Percentiles rank a stretch among this genome's conserved stretches.
These are phyloP conservation scores for Gliomastix tumulicola DNA, from an alignment of 2,329 filamentous ascomycete genomes.

Conservation along the genomic window DNA sequence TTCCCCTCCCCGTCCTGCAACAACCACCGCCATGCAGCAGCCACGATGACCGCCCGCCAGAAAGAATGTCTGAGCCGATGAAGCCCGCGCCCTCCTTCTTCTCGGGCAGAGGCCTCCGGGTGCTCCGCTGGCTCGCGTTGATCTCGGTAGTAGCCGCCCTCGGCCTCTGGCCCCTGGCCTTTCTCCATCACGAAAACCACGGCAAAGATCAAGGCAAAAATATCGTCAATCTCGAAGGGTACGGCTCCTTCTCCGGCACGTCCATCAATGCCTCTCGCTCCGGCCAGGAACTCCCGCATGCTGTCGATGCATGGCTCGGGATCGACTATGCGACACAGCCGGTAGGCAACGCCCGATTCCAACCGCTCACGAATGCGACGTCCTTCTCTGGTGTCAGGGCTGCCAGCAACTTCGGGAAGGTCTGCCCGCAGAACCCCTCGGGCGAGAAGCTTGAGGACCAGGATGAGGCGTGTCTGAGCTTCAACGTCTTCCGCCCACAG, in stretches of 20 bases:
- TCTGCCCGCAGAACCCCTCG: constrained; percentile 30
- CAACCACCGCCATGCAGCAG: too few relatives aligned
- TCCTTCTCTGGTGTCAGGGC: constrained; percentile 29
- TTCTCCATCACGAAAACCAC: too few relatives aligned
- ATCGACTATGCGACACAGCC: constrained; percentile 37
- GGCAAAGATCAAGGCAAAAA: too few relatives aligned
- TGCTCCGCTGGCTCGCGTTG: too few relatives aligned
- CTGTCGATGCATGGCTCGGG: constrained; percentile 39
- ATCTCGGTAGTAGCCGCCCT: too few relatives aligned
- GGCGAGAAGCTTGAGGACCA: constrained; percentile 11
- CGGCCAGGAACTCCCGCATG: constrained; percentile 18
- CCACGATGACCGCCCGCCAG: too few relatives aligned
- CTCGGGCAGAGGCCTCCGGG: too few relatives aligned
- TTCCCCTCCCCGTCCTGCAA: too few relatives aligned
- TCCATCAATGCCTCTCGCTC: constrained; percentile 23
- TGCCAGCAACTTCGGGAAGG: constrained; percentile 29
- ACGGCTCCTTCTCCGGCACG: constrained; percentile 30
- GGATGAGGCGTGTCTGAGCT: constrained; percentile 28
- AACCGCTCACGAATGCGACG: constrained; percentile 27
- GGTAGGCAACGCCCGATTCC: constrained; percentile 30
- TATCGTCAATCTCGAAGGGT: constrained; percentile 25
- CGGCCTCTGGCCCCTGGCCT: too few relatives aligned
- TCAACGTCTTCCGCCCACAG: constrained; percentile 28
- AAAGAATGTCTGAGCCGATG: too few relatives aligned
- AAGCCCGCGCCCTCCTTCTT: too few relatives aligned